Evolutionary conservation across 108 stramenopile genomes (phyloP), one percentile per base, ranked within the genome.

Genomic region (Nitzschia sp.): DNA sequence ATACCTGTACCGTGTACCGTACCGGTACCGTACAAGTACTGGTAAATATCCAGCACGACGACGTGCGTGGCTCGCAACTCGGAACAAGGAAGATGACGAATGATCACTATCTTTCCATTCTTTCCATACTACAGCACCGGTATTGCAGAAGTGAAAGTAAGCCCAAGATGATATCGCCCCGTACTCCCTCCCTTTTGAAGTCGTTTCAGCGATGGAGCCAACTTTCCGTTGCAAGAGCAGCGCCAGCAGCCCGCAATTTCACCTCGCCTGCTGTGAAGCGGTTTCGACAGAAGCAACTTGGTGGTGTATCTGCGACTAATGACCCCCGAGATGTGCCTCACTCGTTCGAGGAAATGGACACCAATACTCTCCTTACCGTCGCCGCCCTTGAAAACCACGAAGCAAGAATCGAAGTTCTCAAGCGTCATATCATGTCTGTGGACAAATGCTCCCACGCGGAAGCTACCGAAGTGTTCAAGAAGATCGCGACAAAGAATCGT

Each of bases 401-500:
- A 2, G 88, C 88, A 1, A 68, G 80, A 11, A 45, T 33, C 15
- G 88, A 89, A 72, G 66, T 85, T 2, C 48, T 89, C 22, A 76
- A 66, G 38, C 79, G 88, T 11, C 83, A 89, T 67, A 82, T 89
- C 27, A 89, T 89, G 88, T 52, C 53, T 6, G 44, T 71, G 0
- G 87, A 88, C 66, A 38, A 80, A 2, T 62, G 80, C 3, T 22
- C 33, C 21, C 84, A 88, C 54, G 67, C 75, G 6, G 57, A 61
- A 21, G 87, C 87, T 25, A 33, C 33, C 23, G 32, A 71, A 13
- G 76, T 45, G 2, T 75, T 83, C 41, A 33, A 72, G 22, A 30
- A 72, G 0, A 86, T 89, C 53, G 76, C 57, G 3, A 53, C 63
- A 22, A 77, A 75, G 23, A 90, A 87, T 66, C 68, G 73, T 0